Percentiles rank a stretch among this genome's conserved stretches.
phyloP scores from a whole-genome alignment of 768 basidiomycete genomes.

The Leucocoprinus sp. region DNA sequence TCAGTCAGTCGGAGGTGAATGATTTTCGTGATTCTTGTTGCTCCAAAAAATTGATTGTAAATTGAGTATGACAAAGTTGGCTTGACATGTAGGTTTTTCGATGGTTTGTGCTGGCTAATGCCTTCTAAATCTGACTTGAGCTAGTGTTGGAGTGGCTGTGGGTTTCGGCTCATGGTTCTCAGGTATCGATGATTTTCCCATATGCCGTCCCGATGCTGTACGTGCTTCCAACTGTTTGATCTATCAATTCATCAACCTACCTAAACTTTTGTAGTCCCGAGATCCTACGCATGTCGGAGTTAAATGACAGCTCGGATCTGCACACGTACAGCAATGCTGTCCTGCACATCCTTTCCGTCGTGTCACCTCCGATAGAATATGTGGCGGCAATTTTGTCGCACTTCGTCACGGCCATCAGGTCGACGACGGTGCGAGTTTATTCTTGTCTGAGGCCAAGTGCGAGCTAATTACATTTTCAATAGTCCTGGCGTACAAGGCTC shows the following conservation, averaged over 20 bases:
- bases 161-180: constrained; percentile 64
- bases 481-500: constrained; percentile 90
- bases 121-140: constrained; percentile 12
- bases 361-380: constrained; percentile 64
- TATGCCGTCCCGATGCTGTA: constrained; percentile 74
- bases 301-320: constrained; percentile 78
- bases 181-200: constrained; percentile 69
- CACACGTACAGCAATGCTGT: constrained; percentile 76
- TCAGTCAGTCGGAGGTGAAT: constrained; percentile 68
- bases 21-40: not conserved
- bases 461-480: constrained; percentile 1
- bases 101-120: not conserved
- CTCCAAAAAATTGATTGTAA: not conserved
- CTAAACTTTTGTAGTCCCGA: constrained; percentile 50
- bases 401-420: constrained; percentile 67
- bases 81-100: constrained; percentile 55
- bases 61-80: constrained; percentile 81
- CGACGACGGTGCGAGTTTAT: constrained; percentile 69
- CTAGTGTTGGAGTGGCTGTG: constrained; percentile 79
- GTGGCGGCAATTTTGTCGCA: constrained; percentile 51
- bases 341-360: constrained; percentile 73
- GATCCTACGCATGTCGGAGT: constrained; percentile 83
- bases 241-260: constrained; percentile 1
- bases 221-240: constrained; percentile 21
- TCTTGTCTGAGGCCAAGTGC: not conserved